Evolutionary conservation across 139 green algal genomes (phyloP).

Genomic region (Edaphochlamys debaryana): DNA sequence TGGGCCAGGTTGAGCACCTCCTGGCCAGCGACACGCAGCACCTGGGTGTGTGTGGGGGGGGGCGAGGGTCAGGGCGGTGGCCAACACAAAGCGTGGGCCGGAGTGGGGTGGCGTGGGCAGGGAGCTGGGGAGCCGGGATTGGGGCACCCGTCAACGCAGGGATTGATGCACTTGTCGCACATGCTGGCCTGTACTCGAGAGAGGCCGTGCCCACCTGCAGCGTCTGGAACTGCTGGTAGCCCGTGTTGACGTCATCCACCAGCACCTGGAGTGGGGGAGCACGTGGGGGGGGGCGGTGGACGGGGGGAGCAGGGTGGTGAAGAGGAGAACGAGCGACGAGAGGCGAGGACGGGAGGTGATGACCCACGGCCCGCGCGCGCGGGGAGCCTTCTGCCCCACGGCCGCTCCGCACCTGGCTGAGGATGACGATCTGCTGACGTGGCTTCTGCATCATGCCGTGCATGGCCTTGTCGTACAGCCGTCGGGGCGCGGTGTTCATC

Average conservation of each 20-base stretch:
- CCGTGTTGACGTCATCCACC: conserved; percentile 70
- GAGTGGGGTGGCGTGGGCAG: too few species aligned
- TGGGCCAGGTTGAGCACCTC: conserved; percentile 73
- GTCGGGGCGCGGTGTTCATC: conserved; percentile 57
- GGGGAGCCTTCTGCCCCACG: too few species aligned
- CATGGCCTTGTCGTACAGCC: conserved; percentile 74
- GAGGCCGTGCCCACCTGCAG: conserved; percentile 62
- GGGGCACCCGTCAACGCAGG: too few species aligned
- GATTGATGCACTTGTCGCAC: too few species aligned
- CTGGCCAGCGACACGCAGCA: conserved; percentile 58
- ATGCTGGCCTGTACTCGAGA: too few species aligned
- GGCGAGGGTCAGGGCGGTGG: too few species aligned
- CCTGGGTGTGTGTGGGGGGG: conserved; percentile 8
- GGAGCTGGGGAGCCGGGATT: too few species aligned
- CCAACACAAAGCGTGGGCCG: too few species aligned
- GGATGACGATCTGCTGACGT: conserved; percentile 70
- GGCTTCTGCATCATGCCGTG: conserved; percentile 55
- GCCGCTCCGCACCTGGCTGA: conserved; percentile 66
- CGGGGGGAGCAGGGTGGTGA: background rate
- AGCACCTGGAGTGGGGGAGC: conserved; percentile 60
- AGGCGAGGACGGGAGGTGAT: too few species aligned
- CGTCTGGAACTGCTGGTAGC: conserved; percentile 71
- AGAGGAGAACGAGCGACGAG: too few species aligned
- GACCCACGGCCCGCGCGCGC: too few species aligned
- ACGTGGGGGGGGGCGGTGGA: background rate